Evolutionary conservation across 2,329 filamentous ascomycete species (phyloP), one percentile per base, ranked within the genome.

Genomic region (Pyricularia grisea): DNA sequence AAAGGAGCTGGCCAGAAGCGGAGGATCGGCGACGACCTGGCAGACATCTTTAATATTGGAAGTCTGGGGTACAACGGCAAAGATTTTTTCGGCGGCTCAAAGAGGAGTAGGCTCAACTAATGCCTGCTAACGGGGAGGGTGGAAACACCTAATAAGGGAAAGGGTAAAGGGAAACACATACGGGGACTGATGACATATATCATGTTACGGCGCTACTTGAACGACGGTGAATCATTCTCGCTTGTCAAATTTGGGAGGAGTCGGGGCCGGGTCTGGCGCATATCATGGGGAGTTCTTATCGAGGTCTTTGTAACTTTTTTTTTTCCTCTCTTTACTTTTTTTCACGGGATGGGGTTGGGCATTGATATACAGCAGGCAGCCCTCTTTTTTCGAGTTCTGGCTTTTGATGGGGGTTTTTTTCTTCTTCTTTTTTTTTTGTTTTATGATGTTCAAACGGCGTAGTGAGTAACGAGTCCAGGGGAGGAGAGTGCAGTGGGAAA

Each of bases 1-100:
- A 84, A 85, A 70, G 88, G 87, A 7, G 87, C 90, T 10, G 91
- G 91, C 1, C 84, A 88, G 73, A 94, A 94, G 78, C 85, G 91
- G 61, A 87, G 90, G 74, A 84, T 92, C n/a, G 55, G 55, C 28
- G 66, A 67, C 73, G 90, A 91, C 73, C 85, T 92, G 74, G 87
- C 88, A 28, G 91, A 94, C 74, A 88, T 93, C 68, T 93, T 93
- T 75, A 90, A 92, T 74, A 81, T 91, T 9, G 87, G 87, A 68
- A 88, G 87, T 72, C 77, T 91, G 67, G 84, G 84, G 36, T 82
- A 85, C 70, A 73, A 74, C 70, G 75, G 74, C 69, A 90, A 90
- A 75, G 90, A 92, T 71, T 76, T 82, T 42, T 84, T 85, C 72
- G 81, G 82, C 17, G 78, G 80, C 61, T 77, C 77, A 17, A 88